A percentile compares a stretch with the other conserved stretches of the same genome.
These are phyloP conservation scores for Leptomonas seymouri DNA, from an alignment of 208 protist species.

Conservation along the genomic window DNA sequence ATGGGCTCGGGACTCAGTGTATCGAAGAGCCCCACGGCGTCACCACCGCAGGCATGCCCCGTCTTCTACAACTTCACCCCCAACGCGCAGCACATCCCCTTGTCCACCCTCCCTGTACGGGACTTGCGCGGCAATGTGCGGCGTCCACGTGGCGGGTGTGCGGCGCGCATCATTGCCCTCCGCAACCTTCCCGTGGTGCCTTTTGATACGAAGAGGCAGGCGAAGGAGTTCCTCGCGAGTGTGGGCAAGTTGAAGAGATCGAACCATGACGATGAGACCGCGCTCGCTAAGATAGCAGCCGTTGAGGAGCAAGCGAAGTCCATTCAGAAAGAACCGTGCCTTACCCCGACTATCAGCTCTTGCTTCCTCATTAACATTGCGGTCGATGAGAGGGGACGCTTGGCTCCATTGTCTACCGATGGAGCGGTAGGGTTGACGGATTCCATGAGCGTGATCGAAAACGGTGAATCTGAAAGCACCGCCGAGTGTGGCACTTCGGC, in stretches of 20 bases:
- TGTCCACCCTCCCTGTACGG: conserved; percentile 28
- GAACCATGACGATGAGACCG: conserved; percentile 1
- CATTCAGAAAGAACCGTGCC: conserved; percentile 23
- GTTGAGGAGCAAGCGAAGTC: conserved; percentile 25
- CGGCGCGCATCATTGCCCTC: conserved; percentile 35
- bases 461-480: neutral
- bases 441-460: neutral
- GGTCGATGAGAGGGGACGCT: conserved; percentile 31
- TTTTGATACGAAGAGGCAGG: conserved; percentile 11
- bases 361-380: conserved; percentile 33
- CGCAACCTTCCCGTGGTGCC: conserved; percentile 29
- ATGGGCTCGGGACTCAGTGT: conserved; percentile 20
- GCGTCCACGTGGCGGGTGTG: conserved; percentile 31
- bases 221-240: conserved; percentile 17
- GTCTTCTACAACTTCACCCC: conserved; percentile 41
- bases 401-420: conserved; percentile 10
- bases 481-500: conserved; percentile 7
- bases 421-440: conserved; percentile 10
- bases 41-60: conserved; percentile 19
- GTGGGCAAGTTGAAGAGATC: conserved; percentile 13
- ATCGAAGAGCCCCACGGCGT: neutral
- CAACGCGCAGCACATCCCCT: conserved; percentile 26
- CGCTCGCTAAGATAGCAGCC: conserved; percentile 14
- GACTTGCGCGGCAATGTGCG: conserved; percentile 10
- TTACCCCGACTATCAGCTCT: conserved; percentile 27